These are phyloP conservation scores for Thalassiosira ordinaria DNA, from an alignment of 352 stramenopile species.

Conservation along the genomic window DNA sequence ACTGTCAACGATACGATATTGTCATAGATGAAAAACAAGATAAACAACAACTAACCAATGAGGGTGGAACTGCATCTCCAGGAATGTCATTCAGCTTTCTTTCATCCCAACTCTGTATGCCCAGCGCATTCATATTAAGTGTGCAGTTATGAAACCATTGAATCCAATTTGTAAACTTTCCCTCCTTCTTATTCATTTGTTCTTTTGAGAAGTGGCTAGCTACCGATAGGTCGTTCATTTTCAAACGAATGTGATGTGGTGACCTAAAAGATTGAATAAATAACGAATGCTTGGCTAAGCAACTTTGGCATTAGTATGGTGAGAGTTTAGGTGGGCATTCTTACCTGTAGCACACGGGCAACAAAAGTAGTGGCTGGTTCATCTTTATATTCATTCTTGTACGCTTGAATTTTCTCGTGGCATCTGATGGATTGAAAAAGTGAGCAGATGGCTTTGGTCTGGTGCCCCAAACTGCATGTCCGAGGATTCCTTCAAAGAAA, in stretches of 20 bases:
- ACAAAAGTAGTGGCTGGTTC: slow-evolving; percentile 68
- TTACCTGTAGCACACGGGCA: slow-evolving; percentile 72
- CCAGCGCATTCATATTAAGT: slow-evolving; percentile 52
- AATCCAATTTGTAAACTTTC: slow-evolving; percentile 19
- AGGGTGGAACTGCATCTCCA: slow-evolving; percentile 6
- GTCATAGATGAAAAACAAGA: slow-evolving; percentile 1
- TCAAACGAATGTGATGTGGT: slow-evolving; percentile 71
- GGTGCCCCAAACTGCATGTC: slow-evolving; percentile 77
- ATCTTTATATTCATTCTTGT: slow-evolving; percentile 65
- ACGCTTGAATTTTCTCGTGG: slow-evolving; percentile 23
- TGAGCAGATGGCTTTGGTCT: slow-evolving; percentile 26
- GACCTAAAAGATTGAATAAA: slow-evolving; percentile 35
- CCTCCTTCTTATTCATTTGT: slow-evolving; percentile 21
- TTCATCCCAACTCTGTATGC: slow-evolving; percentile 65
- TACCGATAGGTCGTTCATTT: slow-evolving; percentile 57
- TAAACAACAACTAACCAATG: slow-evolving; percentile 20
- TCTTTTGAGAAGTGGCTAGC: slow-evolving; percentile 60
- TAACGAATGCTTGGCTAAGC: neutral
- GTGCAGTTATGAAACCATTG: slow-evolving; percentile 83
- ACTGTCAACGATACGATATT: neutral
- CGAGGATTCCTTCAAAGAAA: slow-evolving; percentile 83
- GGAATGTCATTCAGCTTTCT: slow-evolving; percentile 46
- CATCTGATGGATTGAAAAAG: slow-evolving; percentile 22
- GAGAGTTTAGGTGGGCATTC: neutral
- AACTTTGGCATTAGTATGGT: neutral